phyloP scores from a whole-genome alignment of 164 flowering plant genomes.

The Santalum album region DNA sequence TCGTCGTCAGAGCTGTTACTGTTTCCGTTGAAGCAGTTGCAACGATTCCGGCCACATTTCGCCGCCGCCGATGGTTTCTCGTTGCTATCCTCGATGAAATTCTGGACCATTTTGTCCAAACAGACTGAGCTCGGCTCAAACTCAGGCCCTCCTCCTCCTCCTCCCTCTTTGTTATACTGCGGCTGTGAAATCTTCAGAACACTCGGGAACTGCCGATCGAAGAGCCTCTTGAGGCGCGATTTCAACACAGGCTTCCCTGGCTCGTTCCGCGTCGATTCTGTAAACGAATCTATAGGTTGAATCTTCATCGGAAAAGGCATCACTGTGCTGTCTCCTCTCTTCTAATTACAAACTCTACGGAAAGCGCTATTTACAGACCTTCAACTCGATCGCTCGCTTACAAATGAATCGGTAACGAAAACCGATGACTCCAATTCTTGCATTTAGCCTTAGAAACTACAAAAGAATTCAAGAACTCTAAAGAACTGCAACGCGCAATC shows the following conservation, averaged over 20 bases:
- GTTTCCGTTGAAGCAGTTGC: constrained; percentile 83
- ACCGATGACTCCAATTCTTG: neutral
- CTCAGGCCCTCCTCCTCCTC: neutral
- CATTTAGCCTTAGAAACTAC: neutral
- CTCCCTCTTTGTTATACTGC: neutral
- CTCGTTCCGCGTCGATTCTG: neutral
- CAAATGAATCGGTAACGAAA: constrained; percentile 2
- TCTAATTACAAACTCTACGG: too few relatives aligned
- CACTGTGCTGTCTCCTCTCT: neutral
- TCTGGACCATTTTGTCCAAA: constrained; percentile 2
- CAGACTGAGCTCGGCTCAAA: neutral
- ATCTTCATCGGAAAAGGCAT: constrained; percentile 6
- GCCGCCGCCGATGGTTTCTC: constrained; percentile 38
- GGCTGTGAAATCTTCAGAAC: constrained; percentile 1
- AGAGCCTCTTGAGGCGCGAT: constrained; percentile 1
- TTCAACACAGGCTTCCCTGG: neutral
- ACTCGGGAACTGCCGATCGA: neutral
- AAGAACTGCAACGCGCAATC: neutral
- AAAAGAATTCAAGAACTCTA: neutral
- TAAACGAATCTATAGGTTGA: neutral
- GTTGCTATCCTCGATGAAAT: constrained; percentile 23
- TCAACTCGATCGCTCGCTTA: too few relatives aligned
- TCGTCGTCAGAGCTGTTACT: constrained; percentile 59
- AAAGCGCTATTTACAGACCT: constrained; percentile 16
- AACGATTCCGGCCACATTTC: constrained; percentile 60